Evolutionary conservation across 2,329 filamentous ascomycete genomes (phyloP).

Genomic region (Tothia fuscella): DNA sequence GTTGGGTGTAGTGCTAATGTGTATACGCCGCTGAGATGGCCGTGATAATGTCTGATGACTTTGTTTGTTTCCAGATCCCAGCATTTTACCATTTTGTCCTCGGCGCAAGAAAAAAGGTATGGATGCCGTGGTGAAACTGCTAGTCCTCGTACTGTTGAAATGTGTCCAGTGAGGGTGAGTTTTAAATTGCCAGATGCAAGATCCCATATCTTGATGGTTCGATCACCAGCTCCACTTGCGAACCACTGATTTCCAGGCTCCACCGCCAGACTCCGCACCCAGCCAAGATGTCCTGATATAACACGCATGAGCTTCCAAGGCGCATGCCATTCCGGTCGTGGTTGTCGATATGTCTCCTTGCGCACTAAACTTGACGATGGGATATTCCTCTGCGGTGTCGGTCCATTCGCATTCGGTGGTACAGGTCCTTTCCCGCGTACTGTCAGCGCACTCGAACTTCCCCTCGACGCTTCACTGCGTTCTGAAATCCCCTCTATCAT

Average conservation of each 20-base stretch:
- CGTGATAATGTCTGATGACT: slow-evolving; percentile 95
- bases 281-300: slow-evolving; percentile 90
- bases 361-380: slow-evolving; percentile 45
- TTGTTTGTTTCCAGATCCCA: slow-evolving; percentile 99
- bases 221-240: slow-evolving; percentile 84
- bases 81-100: slow-evolving; percentile 99
- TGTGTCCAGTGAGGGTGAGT: slow-evolving; percentile 85
- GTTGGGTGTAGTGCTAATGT: slow-evolving; percentile 87
- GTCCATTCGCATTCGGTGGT: slow-evolving; percentile 44
- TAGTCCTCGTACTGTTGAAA: slow-evolving; percentile 82
- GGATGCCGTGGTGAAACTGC: slow-evolving; percentile 89
- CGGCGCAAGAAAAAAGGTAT: slow-evolving; percentile 93
- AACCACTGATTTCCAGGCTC: slow-evolving; percentile 98
- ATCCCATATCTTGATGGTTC: slow-evolving; percentile 99
- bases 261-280: slow-evolving; percentile 80
- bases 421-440: slow-evolving; percentile 35
- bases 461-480: slow-evolving; percentile 29
- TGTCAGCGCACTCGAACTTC: slow-evolving; percentile 46
- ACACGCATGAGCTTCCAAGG: slow-evolving; percentile 98
- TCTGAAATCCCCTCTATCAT: slow-evolving; percentile 54
- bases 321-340: slow-evolving; percentile 87
- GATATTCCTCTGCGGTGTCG: slow-evolving; percentile 37
- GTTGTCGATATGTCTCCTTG: slow-evolving; percentile 51
- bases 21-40: slow-evolving; percentile 92
- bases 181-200: slow-evolving; percentile 74